phyloP scores from a whole-genome alignment of 169 alveolate genomes.

The Cryptosporidium felis region DNA sequence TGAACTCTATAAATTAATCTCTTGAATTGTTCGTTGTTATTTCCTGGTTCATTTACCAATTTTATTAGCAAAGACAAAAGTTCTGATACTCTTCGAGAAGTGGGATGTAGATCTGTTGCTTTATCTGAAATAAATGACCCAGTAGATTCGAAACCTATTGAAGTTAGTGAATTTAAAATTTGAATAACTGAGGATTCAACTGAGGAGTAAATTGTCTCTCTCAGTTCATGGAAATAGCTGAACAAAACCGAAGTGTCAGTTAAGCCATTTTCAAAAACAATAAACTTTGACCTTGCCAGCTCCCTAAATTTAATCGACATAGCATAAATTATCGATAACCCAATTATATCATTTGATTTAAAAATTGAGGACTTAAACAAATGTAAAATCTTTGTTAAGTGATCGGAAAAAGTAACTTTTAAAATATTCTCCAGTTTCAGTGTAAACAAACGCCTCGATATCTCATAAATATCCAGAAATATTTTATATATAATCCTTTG shows the following conservation, averaged over 20 bases:
- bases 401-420: neutral
- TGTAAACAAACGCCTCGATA: conserved; percentile 1
- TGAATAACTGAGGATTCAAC: conserved; percentile 1
- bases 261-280: neutral
- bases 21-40: neutral
- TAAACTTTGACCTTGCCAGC: neutral
- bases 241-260: neutral
- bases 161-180: neutral
- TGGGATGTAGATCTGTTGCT: neutral
- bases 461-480: conserved; percentile 10
- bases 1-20: conserved; percentile 5
- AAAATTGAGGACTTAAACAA: neutral
- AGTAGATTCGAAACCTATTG: neutral
- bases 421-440: neutral
- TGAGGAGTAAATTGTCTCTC: neutral
- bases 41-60: neutral
- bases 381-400: neutral
- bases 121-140: neutral
- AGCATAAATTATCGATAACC: neutral
- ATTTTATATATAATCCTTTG: conserved; percentile 38
- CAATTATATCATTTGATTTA: conserved; percentile 24
- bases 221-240: neutral
- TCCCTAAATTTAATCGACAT: neutral
- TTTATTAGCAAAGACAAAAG: neutral
- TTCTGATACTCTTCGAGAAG: conserved; percentile 54